phyloP scores from a whole-genome alignment of 164 flowering plant species.

The Protea cynaroides region DNA sequence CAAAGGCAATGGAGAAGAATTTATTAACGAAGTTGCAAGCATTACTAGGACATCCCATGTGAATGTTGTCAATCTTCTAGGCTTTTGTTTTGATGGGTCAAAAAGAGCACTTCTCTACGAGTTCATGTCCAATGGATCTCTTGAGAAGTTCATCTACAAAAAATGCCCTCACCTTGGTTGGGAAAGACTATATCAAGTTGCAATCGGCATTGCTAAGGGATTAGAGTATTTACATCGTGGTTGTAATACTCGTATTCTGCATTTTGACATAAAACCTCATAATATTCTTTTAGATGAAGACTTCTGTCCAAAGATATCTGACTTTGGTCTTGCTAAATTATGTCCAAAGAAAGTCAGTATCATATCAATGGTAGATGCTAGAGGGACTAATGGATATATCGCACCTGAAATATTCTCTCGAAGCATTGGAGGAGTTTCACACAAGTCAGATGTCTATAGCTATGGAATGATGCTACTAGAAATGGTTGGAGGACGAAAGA shows the following conservation, averaged over 20 bases:
- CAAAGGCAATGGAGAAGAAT: constrained; percentile 28
- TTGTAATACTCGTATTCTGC: constrained; percentile 34
- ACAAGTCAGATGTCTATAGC: constrained; percentile 50
- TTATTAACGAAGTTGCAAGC: constrained; percentile 31
- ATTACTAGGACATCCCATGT: constrained; percentile 34
- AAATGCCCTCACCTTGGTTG: constrained; percentile 14
- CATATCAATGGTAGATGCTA: constrained; percentile 26
- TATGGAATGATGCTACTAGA: constrained; percentile 49
- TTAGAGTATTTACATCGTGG: constrained; percentile 44
- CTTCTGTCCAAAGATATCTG: constrained; percentile 36
- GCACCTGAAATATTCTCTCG: constrained; percentile 40
- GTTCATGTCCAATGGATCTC: constrained; percentile 39
- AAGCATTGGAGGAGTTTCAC: constrained; percentile 34
- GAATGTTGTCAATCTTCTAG: constrained; percentile 29
- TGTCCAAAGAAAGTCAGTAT: constrained; percentile 26
- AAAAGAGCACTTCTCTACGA: constrained; percentile 39
- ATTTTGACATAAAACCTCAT: constrained; percentile 48
- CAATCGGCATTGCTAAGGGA: constrained; percentile 36
- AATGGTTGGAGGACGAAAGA: constrained; percentile 32
- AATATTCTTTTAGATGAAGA: constrained; percentile 35
- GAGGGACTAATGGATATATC: constrained; percentile 45
- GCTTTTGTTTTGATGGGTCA: constrained; percentile 29
- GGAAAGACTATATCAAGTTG: constrained; percentile 23
- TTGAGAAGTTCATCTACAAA: constrained; percentile 33
- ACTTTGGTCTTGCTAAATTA: constrained; percentile 38